A percentile compares a stretch with the other conserved stretches of the same genome.
These are phyloP conservation scores for Geotrichum macrosporum DNA, from an alignment of 1,139 yeast species.

Conservation along the genomic window DNA sequence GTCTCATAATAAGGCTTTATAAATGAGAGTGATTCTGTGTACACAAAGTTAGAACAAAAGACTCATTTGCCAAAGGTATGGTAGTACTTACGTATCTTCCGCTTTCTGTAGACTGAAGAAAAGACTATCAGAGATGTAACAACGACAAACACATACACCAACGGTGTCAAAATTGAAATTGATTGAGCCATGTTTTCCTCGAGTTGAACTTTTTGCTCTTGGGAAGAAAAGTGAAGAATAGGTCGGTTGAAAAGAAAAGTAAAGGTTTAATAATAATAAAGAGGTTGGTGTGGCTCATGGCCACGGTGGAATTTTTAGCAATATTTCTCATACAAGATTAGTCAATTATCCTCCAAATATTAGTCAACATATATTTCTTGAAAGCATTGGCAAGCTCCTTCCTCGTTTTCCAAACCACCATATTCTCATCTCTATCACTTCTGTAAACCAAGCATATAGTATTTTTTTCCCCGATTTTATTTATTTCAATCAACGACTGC, in stretches of 20 bases:
- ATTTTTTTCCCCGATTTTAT: too few species aligned
- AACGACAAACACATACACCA: constrained; percentile 70
- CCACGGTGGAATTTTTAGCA: constrained; percentile 9
- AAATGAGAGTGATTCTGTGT: constrained; percentile 17
- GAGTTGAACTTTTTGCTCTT: too few species aligned
- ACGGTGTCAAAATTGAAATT: constrained; percentile 81
- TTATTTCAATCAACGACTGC: too few species aligned
- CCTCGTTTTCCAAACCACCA: background rate
- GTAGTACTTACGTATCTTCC: constrained; percentile 44
- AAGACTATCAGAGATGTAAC: constrained; percentile 69
- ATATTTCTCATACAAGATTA: background rate
- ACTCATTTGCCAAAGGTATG: too few species aligned
- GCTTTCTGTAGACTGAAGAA: constrained; percentile 63
- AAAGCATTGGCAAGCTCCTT: too few species aligned
- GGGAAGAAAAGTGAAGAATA: too few species aligned
- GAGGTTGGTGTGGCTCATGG: background rate
- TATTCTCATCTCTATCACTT: too few species aligned
- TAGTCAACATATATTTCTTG: too few species aligned
- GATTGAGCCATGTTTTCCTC: constrained; percentile 34
- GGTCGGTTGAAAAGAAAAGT: too few species aligned
- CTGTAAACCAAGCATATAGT: too few species aligned
- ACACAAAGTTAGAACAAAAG: background rate
- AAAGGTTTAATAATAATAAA: background rate
- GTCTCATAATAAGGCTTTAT: constrained; percentile 17
- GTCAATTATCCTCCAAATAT: too few species aligned